Conservation (phyloP, 768 basidiomycete genomes). For the Cantharellus cinnabarinus region DNA sequence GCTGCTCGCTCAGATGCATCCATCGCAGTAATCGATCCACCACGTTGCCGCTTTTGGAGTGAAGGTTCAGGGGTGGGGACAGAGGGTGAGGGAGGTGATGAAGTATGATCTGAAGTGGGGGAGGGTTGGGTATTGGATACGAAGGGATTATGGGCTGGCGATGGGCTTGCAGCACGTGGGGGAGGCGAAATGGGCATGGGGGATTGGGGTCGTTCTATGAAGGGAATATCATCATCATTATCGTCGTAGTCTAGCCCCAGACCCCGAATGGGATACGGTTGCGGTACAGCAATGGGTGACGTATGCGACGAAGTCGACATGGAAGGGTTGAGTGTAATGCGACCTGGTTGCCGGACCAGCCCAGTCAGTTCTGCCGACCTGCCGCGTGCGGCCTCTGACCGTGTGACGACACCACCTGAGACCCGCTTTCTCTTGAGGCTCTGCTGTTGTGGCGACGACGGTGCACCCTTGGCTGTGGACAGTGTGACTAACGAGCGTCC, state of each 20-base stretch:
- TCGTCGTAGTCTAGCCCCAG: neutral
- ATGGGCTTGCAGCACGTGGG: neutral
- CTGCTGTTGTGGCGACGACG: neutral
- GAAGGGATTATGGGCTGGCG: neutral
- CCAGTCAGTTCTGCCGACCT: neutral
- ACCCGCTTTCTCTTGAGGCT: neutral
- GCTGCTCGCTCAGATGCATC: neutral
- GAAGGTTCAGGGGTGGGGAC: neutral
- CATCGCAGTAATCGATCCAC: neutral
- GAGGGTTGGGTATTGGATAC: neutral
- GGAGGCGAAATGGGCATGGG: neutral
- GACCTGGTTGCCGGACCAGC: neutral
- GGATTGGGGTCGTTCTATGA: neutral
- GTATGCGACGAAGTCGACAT: neutral
- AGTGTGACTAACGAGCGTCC: neutral
- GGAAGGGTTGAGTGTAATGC: neutral
- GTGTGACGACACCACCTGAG: neutral
- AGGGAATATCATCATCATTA: neutral
- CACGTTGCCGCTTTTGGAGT: neutral
- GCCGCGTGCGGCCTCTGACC: neutral
- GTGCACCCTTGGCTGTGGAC: neutral
- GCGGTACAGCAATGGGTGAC: neutral
- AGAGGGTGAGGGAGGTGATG: neutral
- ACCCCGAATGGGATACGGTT: neutral
- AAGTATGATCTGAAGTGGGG: neutral